Evolutionary conservation across 2,329 filamentous ascomycete genomes (phyloP).

Genomic region (Torrubiella hemipterigena): DNA sequence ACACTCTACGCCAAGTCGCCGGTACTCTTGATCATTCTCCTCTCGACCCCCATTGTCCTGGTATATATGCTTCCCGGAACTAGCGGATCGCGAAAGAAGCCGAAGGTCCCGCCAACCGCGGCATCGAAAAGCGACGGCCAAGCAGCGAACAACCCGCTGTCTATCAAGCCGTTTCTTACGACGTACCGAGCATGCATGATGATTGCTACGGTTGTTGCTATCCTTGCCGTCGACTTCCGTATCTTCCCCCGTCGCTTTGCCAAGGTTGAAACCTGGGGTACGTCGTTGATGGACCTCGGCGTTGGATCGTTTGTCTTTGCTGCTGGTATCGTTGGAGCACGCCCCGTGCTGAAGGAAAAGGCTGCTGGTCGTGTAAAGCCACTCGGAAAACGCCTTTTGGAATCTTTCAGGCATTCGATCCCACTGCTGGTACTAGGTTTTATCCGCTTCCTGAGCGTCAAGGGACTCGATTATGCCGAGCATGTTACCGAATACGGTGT

Average conservation of each 20-base stretch:
- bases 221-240: slow-evolving; percentile 92
- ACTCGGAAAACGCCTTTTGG: slow-evolving; percentile 45
- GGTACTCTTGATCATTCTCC: slow-evolving; percentile 59
- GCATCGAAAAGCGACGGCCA: slow-evolving; percentile 16
- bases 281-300: slow-evolving; percentile 96
- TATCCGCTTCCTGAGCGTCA: slow-evolving; percentile 75
- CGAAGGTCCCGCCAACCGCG: slow-evolving; percentile 29
- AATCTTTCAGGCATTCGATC: slow-evolving; percentile 66
- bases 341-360: slow-evolving; percentile 62
- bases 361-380: slow-evolving; percentile 35
- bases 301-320: slow-evolving; percentile 97
- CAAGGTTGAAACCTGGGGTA: slow-evolving; percentile 98
- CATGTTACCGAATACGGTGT: slow-evolving; percentile 96
- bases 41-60: slow-evolving; percentile 59
- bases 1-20: slow-evolving; percentile 74
- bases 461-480: slow-evolving; percentile 90
- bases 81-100: slow-evolving; percentile 29
- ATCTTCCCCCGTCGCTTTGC: slow-evolving; percentile 90
- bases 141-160: slow-evolving; percentile 30
- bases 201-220: slow-evolving; percentile 77
- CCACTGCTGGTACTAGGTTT: slow-evolving; percentile 73
- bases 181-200: slow-evolving; percentile 88
- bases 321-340: slow-evolving; percentile 78
- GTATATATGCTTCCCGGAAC: slow-evolving; percentile 40
- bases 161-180: slow-evolving; percentile 85